Percentiles rank a stretch among this genome's conserved stretches.
Evolutionary conservation across 257 asterid species (phyloP).

Genomic region (Eucommia ulmoides): DNA sequence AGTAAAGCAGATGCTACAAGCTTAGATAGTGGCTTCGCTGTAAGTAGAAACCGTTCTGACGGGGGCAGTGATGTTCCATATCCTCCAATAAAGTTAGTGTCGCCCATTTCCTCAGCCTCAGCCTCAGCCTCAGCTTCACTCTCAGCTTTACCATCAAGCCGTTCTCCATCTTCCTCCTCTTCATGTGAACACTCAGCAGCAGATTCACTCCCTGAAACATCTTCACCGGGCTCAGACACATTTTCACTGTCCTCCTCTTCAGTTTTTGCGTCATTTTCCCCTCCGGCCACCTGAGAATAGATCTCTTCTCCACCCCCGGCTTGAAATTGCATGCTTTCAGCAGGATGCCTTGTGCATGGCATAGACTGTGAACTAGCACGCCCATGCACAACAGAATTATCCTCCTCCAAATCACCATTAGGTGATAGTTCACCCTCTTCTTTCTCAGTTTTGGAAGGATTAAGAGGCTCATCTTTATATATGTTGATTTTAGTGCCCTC

Average conservation of each 20-base stretch:
- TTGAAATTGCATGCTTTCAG: constrained; percentile 30
- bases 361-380: constrained; percentile 29
- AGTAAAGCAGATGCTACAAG: background rate
- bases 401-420: constrained; percentile 66
- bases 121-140: constrained; percentile 99
- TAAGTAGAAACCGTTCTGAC: background rate
- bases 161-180: constrained; percentile 27
- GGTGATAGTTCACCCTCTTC: constrained; percentile 95
- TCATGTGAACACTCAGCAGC: background rate
- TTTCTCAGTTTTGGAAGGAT: constrained; percentile 72
- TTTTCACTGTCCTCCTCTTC: constrained; percentile 20
- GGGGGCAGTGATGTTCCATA: background rate
- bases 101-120: background rate
- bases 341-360: constrained; percentile 26
- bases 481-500: constrained; percentile 38
- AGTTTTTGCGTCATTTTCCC: constrained; percentile 57
- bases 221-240: constrained; percentile 8
- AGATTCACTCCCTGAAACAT: constrained; percentile 57
- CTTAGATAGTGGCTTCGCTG: constrained; percentile 1
- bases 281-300: constrained; percentile 22
- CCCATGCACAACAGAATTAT: constrained; percentile 53
- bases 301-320: constrained; percentile 17
- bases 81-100: background rate
- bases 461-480: constrained; percentile 31
- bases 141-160: constrained; percentile 71